Base-by-base conservation (phyloP, 108 stramenopile genomes). In the Aurantiochytrium sp. region DNA sequence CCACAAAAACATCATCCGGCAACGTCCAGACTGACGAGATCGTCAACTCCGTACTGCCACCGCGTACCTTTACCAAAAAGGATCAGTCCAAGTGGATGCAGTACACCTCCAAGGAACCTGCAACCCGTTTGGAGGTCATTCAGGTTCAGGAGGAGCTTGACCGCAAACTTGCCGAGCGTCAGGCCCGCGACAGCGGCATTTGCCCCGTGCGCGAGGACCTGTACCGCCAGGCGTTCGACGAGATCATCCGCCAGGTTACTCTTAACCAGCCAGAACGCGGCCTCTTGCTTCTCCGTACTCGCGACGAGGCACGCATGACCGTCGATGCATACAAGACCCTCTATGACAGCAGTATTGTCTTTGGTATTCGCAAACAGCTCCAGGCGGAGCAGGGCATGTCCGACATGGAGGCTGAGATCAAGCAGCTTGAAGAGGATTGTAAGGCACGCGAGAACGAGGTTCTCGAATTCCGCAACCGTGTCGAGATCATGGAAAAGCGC, bases 201-300 rank as follows among this genome's bases (percentile, higher is more conserved):
- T 95, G 95, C 73, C 92, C 94, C 45, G 94, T 95, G 58, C 92
- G 94, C 4, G 94, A 95, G 83, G 94, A 95, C 29, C 91, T 95
- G 5, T 95, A 94, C 83, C 58, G 89, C 0, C 94, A 95, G 72
- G 69, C 60, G 18, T 92, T 94, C 57, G 93, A 92, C 87, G 93
- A 92, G 72, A 51, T 93, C 49, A 93, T 93, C 44, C 89, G 93
- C 18, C 94, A 95, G 60, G 93, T 95, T 18, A 93, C 94, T 4
- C 60, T 95, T 35, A 93, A 95, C 47, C 91, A 94, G 6, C 94
- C 95, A 0, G 95, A 95, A 94, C 90, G 95, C 29, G 95, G 95
- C 42, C 90, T 95, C 43, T 71, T 95, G 58, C 92, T 94, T 29
- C 58, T 95, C 58, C 91, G 95, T 1, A 91, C 92, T 42, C 90